Evolutionary conservation across 75 land plant species (phyloP).

Genomic region (Adiantum capillusveneris): DNA sequence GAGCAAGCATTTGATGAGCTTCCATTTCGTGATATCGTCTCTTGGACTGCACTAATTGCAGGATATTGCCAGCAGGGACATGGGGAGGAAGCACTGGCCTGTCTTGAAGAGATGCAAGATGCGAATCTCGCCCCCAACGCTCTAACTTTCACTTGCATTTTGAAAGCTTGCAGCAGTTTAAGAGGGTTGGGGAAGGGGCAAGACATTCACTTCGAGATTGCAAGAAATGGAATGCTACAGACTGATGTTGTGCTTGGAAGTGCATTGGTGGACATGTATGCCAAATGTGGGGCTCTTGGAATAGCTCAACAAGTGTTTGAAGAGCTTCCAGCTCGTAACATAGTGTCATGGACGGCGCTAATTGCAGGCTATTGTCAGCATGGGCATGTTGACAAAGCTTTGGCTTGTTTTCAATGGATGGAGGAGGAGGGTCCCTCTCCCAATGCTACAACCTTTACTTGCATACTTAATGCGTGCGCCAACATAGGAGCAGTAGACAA

Average conservation of each 20-base stretch:
- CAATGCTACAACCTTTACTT: too few relatives aligned
- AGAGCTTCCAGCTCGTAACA: neutral
- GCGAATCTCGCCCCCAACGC: neutral
- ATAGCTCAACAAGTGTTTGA: neutral
- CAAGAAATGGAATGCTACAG: neutral
- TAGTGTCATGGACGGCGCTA: neutral
- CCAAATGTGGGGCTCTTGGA: conserved; percentile 1
- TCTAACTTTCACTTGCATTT: neutral
- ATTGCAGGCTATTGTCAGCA: neutral
- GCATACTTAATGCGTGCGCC: too few relatives aligned
- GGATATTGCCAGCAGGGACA: conserved; percentile 3
- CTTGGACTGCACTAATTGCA: conserved; percentile 6
- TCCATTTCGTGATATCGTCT: neutral
- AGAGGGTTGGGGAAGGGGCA: neutral
- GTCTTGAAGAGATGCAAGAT: neutral
- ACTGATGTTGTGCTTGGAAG: neutral
- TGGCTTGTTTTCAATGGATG: too few relatives aligned
- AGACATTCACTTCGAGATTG: neutral
- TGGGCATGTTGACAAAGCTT: neutral
- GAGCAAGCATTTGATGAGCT: neutral
- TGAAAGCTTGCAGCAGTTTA: neutral
- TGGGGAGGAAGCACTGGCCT: neutral
- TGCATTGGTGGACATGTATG: conserved; percentile 5
- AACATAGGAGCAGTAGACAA: too few relatives aligned
- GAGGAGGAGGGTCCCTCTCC: too few relatives aligned